These are phyloP conservation scores for Talaromyces liani DNA, from an alignment of 495 filamentous ascomycete genomes.

Conservation along the genomic window DNA sequence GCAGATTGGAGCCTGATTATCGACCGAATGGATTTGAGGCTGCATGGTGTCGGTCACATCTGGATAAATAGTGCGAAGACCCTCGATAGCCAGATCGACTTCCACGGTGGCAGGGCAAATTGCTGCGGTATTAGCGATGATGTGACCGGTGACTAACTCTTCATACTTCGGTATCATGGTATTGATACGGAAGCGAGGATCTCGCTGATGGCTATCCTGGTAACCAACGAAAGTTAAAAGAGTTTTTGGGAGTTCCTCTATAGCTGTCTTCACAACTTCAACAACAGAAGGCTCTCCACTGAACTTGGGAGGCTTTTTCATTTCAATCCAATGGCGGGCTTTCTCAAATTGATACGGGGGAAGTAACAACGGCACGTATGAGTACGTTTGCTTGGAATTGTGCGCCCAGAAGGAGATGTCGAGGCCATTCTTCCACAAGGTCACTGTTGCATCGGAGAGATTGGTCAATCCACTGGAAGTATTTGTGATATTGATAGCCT, in stretches of 20 bases:
- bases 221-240: conserved; percentile 33
- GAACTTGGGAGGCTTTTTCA: conserved; percentile 22
- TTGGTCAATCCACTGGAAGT: neutral
- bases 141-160: conserved; percentile 30
- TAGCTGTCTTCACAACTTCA: neutral
- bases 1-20: conserved; percentile 34
- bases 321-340: conserved; percentile 32
- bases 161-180: conserved; percentile 31
- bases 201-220: conserved; percentile 23
- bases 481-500: conserved; percentile 1
- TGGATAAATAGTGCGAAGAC: conserved; percentile 26
- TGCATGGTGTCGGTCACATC: conserved; percentile 20
- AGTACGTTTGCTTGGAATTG: conserved; percentile 19
- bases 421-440: conserved; percentile 10
- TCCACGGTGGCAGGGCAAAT: conserved; percentile 41
- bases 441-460: neutral
- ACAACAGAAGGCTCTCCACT: conserved; percentile 5
- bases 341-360: conserved; percentile 52
- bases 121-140: conserved; percentile 37
- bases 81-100: conserved; percentile 40
- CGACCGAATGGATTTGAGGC: conserved; percentile 28
- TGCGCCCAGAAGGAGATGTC: neutral
- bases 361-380: conserved; percentile 28
- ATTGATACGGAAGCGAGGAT: conserved; percentile 40
- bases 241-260: conserved; percentile 6